Conservation (phyloP, 1,139 yeast species). For the Diutina scorzettiae region DNA sequence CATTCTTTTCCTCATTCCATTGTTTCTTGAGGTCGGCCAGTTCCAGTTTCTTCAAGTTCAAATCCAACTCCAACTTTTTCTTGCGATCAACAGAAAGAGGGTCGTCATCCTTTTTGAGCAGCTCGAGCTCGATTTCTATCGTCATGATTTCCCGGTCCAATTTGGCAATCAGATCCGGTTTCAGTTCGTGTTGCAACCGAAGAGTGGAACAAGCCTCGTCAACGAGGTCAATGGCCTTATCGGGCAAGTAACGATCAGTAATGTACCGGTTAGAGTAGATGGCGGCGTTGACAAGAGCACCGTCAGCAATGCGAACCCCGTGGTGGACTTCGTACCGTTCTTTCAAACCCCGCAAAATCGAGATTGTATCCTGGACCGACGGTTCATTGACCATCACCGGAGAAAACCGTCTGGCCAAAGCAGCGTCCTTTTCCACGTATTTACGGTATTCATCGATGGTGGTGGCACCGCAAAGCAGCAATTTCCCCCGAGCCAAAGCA, state of each 20-base stretch:
- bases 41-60: constrained; percentile 52
- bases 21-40: constrained; percentile 57
- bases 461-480: constrained; percentile 95
- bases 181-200: constrained; percentile 89
- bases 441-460: constrained; percentile 79
- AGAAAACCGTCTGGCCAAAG: constrained; percentile 84
- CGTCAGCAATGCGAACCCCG: constrained; percentile 92
- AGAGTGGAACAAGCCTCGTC: constrained; percentile 97
- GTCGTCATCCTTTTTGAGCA: constrained; percentile 86
- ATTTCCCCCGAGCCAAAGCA: constrained; percentile 82
- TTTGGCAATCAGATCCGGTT: constrained; percentile 87
- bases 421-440: constrained; percentile 87
- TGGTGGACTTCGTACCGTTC: constrained; percentile 95
- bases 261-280: constrained; percentile 82
- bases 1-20: constrained; percentile 77
- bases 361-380: constrained; percentile 82
- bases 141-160: constrained; percentile 88
- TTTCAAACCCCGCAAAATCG: constrained; percentile 84
- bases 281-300: constrained; percentile 91
- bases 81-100: constrained; percentile 70
- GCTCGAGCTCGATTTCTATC: constrained; percentile 86
- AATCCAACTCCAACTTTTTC: constrained; percentile 48
- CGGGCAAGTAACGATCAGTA: constrained; percentile 86
- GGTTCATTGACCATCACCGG: constrained; percentile 85
- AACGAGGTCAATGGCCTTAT: constrained; percentile 89